Evolutionary conservation across 108 stramenopile species (phyloP).

Genomic region (Mayamaea pseudoterrestris): DNA sequence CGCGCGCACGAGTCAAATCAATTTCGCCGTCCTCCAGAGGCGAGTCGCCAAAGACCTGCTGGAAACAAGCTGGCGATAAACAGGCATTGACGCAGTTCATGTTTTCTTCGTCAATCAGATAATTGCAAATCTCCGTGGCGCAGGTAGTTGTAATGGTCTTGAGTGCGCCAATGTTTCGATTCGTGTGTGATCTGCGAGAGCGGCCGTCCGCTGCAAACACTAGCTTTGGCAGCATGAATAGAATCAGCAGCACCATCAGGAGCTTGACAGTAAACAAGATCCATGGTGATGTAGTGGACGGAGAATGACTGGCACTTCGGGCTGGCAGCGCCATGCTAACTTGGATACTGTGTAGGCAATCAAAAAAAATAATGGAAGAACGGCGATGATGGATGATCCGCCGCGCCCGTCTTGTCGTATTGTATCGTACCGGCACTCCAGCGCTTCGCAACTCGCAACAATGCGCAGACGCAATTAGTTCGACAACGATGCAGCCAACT

Average conservation of each 20-base stretch:
- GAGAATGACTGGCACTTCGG: no score
- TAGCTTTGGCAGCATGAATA: background rate
- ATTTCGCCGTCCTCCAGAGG: slow-evolving; percentile 25
- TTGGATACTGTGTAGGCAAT: no score
- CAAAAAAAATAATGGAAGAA: no score
- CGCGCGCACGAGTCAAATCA: slow-evolving; percentile 10
- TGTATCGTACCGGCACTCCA: no score
- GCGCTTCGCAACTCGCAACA: no score
- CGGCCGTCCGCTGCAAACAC: background rate
- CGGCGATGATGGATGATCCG: no score
- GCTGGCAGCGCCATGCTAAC: no score
- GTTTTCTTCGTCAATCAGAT: slow-evolving; percentile 56
- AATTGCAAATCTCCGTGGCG: background rate
- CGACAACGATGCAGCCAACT: no score
- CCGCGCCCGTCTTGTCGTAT: no score
- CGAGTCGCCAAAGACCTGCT: slow-evolving; percentile 10
- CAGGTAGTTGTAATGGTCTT: background rate
- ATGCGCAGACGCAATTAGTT: no score
- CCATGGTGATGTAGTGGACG: background rate
- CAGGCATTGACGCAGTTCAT: slow-evolving; percentile 18
- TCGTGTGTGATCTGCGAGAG: background rate
- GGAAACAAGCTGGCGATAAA: slow-evolving; percentile 17
- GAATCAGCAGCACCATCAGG: background rate
- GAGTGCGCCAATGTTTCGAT: background rate
- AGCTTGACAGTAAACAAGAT: background rate